These are phyloP conservation scores for Taiwanofungus camphoratus DNA, from an alignment of 1,284 basidiomycete species.

Conservation along the genomic window DNA sequence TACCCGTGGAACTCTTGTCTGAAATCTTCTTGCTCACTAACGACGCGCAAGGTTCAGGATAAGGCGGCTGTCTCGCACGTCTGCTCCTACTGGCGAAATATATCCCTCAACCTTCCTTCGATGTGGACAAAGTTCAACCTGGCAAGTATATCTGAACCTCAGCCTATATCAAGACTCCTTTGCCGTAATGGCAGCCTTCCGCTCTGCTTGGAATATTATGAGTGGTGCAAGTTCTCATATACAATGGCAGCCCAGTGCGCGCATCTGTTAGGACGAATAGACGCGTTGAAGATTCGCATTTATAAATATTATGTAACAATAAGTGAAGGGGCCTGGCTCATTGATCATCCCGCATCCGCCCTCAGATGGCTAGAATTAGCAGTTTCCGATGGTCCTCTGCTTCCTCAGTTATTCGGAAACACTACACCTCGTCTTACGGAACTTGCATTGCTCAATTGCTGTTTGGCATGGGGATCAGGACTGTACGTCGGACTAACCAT, in stretches of 20 bases:
- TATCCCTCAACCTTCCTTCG: slow-evolving; percentile 1
- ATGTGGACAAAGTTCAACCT: slow-evolving; percentile 1
- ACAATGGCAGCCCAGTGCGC: background rate
- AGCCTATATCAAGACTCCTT: background rate
- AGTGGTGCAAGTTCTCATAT: background rate
- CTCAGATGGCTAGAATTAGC: background rate
- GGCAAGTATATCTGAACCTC: background rate
- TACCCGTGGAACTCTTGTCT: slow-evolving; percentile 7
- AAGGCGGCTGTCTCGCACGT: slow-evolving; percentile 3
- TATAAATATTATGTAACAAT: slow-evolving; percentile 1
- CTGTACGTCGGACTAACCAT: slow-evolving; percentile 6
- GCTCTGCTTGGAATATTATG: background rate
- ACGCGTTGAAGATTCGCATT: background rate
- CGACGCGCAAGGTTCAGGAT: background rate
- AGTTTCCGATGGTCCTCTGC: background rate
- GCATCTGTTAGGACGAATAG: background rate
- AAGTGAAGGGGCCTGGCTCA: slow-evolving; percentile 1
- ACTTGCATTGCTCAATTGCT: slow-evolving; percentile 3
- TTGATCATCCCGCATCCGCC: slow-evolving; percentile 1
- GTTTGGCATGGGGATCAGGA: background rate
- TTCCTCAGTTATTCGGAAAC: slow-evolving; percentile 2
- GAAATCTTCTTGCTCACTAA: background rate
- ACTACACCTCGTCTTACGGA: slow-evolving; percentile 1
- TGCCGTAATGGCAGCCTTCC: background rate
- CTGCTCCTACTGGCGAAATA: slow-evolving; percentile 2